Evolutionary conservation across 768 basidiomycete species (phyloP), one percentile per base, ranked within the genome.

Genomic region (Rickenella mellea): DNA sequence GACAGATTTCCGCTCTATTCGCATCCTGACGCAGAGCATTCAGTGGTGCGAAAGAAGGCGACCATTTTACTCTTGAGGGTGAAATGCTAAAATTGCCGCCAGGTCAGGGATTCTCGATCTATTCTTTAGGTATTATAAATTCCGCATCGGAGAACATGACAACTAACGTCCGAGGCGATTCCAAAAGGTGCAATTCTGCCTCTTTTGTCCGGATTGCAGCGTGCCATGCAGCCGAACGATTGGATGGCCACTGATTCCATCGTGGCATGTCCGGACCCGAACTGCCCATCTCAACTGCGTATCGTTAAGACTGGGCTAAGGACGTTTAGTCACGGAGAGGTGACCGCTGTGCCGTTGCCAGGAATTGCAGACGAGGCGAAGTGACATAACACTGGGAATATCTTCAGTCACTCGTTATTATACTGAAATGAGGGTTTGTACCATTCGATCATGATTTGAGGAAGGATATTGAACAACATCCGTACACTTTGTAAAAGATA

Each of bases 161-260:
- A n/a, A n/a, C n/a, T n/a, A n/a, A n/a, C n/a, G n/a, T n/a, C n/a
- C n/a, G n/a, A n/a, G n/a, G n/a, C n/a, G n/a, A n/a, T n/a, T n/a
- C n/a, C n/a, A n/a, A n/a, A 43, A 82, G 81, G 67, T 20, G 66
- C 78, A 6, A 66, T 83, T 12, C 66, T 83, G 6, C 79, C 79
- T 2, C 62, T 83, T n/a, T 62, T 83, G 6, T 76, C 80, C 7
- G 79, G 79, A 14, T 82, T 81, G 53, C 79, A 83, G 45, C 69
- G 80, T 4, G 57, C 58, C 10, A 72, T 70, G 2, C 58, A 78
- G 40, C 50, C 61, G 1, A 69, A 74, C 46, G 80, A 82, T 53
- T 81, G 81, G 78, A 81, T 83, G 72, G 62, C 75, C 4, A 76
- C 77, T 1, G 80, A 83, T 45, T 69, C 67, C 0, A 72, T 78